These are phyloP conservation scores for Sporisorium scitamineum DNA, from an alignment of 1,284 basidiomycete genomes.

Conservation along the genomic window DNA sequence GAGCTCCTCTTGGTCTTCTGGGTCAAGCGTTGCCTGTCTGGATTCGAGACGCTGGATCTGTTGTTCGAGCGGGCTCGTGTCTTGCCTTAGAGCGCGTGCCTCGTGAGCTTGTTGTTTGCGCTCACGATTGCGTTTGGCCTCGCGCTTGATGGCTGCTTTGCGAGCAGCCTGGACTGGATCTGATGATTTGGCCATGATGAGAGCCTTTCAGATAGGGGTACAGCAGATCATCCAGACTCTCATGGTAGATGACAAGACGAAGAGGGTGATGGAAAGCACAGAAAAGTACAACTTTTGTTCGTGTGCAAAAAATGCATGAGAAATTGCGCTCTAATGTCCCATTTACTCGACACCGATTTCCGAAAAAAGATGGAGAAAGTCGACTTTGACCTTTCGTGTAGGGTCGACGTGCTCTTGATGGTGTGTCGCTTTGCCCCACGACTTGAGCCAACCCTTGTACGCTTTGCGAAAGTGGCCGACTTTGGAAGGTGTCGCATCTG, in stretches of 20 bases:
- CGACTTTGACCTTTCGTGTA: constrained; percentile 19
- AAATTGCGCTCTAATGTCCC: too few species aligned
- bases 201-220: background rate
- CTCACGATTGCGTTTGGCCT: constrained; percentile 63
- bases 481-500: constrained; percentile 17
- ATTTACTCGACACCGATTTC: constrained; percentile 46
- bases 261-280: background rate
- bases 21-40: constrained; percentile 19
- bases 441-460: constrained; percentile 36
- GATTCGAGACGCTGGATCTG: constrained; percentile 52
- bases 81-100: constrained; percentile 32
- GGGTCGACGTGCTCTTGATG: constrained; percentile 46
- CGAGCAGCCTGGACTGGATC: constrained; percentile 69
- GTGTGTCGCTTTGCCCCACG: constrained; percentile 33
- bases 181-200: constrained; percentile 42
- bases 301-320: constrained; percentile 4
- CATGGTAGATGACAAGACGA: constrained; percentile 5
- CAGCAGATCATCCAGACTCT: background rate
- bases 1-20: constrained; percentile 45
- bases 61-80: constrained; percentile 43
- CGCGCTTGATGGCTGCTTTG: constrained; percentile 61
- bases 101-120: constrained; percentile 62
- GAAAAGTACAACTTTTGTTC: background rate
- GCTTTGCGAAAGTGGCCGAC: constrained; percentile 24
- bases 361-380: constrained; percentile 38